Evolutionary conservation across 1,284 basidiomycete species (phyloP), one percentile per base, ranked within the genome.

Genomic region (Leucoagaricus sp.): DNA sequence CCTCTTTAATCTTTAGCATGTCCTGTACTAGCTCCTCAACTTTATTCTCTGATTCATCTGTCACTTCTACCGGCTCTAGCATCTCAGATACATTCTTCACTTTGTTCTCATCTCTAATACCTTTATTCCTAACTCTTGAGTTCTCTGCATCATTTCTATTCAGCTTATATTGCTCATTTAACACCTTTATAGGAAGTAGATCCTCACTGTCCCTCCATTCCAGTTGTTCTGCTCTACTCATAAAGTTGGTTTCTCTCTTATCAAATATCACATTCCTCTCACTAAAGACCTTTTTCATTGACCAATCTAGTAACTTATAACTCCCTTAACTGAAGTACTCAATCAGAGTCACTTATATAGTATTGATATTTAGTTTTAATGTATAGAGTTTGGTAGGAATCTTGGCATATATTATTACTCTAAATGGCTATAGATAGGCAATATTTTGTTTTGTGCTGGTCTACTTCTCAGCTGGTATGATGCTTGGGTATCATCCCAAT

Each of bases 201-300:
- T 42, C 36, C 2, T 29, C 31, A 26, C 36, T 7, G 0, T 25
- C 8, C 7, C 9, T 7, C 17, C 26, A 36, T 3, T 17, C 10
- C 17, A 17, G 44, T 7, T 19, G 38, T 49, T 4, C 2, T 13
- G 48, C 12, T 3, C 12, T 12, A 13, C 19, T n/a, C 9, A 15
- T 21, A 8, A 49, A 10, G 21, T 55, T 45, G 1, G 53, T 57
- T 2, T 21, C 8, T 0, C 61, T 64, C 31, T 70, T 65, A 12
- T 69, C 63, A 38, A 70, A 70, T 13, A 65, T 58, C 7, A 70
- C 66, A 45, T 70, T 65, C 7, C 62, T 46, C 0, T 52, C 58
- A 8, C 19, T 50, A 28, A 63, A 38, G 23, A 47, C 26, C 25
- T 6, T 62, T 29, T 60, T 58, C 0, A 52, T 45, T 0, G 25